These are phyloP conservation scores for Linderniella brevidens DNA, from an alignment of 257 asterid genomes.

Conservation along the genomic window DNA sequence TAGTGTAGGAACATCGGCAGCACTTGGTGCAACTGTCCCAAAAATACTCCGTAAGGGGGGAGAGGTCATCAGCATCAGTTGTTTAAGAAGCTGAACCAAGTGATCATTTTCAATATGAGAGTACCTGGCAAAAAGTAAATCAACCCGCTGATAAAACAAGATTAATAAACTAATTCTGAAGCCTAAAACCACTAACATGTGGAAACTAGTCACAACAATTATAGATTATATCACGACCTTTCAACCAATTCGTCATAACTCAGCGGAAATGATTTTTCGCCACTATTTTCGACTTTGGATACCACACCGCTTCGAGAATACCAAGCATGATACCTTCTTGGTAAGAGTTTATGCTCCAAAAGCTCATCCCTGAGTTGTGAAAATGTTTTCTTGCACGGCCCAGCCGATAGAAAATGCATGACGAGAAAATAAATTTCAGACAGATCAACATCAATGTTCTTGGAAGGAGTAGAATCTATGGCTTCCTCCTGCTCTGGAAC, in stretches of 20 bases:
- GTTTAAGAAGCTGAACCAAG: slow-evolving; percentile 70
- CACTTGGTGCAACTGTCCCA: slow-evolving; percentile 49
- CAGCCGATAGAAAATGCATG: slow-evolving; percentile 85
- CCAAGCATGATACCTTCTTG: slow-evolving; percentile 89
- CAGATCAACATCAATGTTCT: slow-evolving; percentile 56
- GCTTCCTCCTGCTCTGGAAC: slow-evolving; percentile 36
- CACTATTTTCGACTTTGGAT: slow-evolving; percentile 23
- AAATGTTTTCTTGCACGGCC: slow-evolving; percentile 75
- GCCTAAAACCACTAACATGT: slow-evolving; percentile 6
- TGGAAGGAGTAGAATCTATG: slow-evolving; percentile 23
- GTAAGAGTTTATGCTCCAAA: slow-evolving; percentile 73
- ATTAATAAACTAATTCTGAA: not conserved
- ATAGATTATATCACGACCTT: slow-evolving; percentile 26
- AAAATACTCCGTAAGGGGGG: slow-evolving; percentile 42
- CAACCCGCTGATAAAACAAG: not conserved
- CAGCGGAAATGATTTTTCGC: slow-evolving; percentile 59
- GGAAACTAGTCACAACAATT: slow-evolving; percentile 4
- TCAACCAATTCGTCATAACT: slow-evolving; percentile 36
- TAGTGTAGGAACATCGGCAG: slow-evolving; percentile 87
- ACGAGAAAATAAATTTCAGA: slow-evolving; percentile 79
- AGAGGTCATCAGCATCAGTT: slow-evolving; percentile 43
- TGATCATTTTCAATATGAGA: slow-evolving; percentile 69
- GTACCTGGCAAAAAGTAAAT: slow-evolving; percentile 37
- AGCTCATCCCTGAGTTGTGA: slow-evolving; percentile 52
- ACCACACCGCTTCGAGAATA: slow-evolving; percentile 46